Base-by-base conservation (phyloP, 2,329 filamentous ascomycete species). In the Clarireedia monteithiana region DNA sequence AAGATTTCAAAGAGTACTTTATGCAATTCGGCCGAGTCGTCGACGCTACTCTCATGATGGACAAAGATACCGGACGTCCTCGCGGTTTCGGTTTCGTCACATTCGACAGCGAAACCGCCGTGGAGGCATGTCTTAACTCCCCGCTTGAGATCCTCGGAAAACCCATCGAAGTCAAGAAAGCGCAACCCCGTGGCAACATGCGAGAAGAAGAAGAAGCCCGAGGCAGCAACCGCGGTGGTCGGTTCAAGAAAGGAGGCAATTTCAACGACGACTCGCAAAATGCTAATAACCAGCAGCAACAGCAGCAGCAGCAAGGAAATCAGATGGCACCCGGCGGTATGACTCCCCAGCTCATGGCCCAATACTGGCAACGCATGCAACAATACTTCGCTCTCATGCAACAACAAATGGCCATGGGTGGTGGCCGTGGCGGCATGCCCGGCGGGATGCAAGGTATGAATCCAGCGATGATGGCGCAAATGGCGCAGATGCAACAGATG, bases 1-100 rank as follows among this genome's bases (percentile, higher is more conserved):
- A 91, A 60, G 91, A 97, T 69, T 99, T 99, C 71, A 91, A 90
- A 68, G 86, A 94, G 58, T 99, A 96, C 74, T 99, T 99, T 74
- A 90, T 88, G 67, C 89, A 96, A 68, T 99, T 97, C 66, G 94
- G 94, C 27, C 86, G 92, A 59, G 94, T 99, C 20, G 86, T 99
- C 40, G 94, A 99, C 73, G 94, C 94, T 2, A 99, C 94, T 0
- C 83, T 99, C 2, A 99, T 99, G 94, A 99, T 99, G 85, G 94
- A 99, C 71, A 99, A 99, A 74, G 94, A 99, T 71, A 99, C 94
- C 0, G 94, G 94, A n/a, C 84, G 94, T 42, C 94, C 94, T 2
- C 82, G 94, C 68, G 94, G 94, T 1, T 99, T 99, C 67, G 94
- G 94, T 14, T 99, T 99, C 71, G 94, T 99, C 53, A 99, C 94